Evolutionary conservation across 139 green algal species (phyloP), one percentile per base, ranked within the genome.

Genomic region (Micractinium sp.): DNA sequence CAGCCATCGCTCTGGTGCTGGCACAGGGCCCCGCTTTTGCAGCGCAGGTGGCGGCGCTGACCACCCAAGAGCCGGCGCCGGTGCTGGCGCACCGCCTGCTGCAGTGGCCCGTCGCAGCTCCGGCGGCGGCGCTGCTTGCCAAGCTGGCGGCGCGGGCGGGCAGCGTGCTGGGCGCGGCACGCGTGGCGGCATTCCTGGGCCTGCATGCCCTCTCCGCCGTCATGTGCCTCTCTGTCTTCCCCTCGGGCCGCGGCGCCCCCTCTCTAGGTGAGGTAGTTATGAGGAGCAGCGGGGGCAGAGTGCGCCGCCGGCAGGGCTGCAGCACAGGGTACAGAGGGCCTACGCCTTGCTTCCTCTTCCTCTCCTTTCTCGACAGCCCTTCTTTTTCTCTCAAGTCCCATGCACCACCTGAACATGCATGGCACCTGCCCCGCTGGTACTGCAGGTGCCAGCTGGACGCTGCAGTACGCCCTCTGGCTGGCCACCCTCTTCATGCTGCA

Each of bases 381-480:
- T 33, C 31, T n/a, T 13, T 20, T 18, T 19, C 71, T 77, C 3
- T 39, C 3, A 16, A 20, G 31, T 20, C 18, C 31, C 47, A 9
- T 56, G 47, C 47, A 56, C 47, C 5, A 9, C 47, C 47, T 56
- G 47, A 56, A 56, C 7, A 16, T 56, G 47, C 22, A 39, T 47
- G 18, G 22, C 36, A 36, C 31, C 74, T 80, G 74, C 74, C 31
- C 33, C 16, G 74, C 73, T 79, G 73, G 23, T 77, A 60, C 20
- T 60, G 47, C 66, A 69, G 60, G 67, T 16, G 85, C 81, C 56
- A 63, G 33, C 22, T 86, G 76, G 74, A 79, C 85, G 4, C 38
- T 80, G 61, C 56, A 74, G 75, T 92, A 90, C 67, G 47, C 36
- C 75, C 81, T 67, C 39, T 82, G 87, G 35, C 87, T 89, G 29